Base-by-base conservation (phyloP, 805 yeast genomes). In the Teunomyces pallodes region DNA sequence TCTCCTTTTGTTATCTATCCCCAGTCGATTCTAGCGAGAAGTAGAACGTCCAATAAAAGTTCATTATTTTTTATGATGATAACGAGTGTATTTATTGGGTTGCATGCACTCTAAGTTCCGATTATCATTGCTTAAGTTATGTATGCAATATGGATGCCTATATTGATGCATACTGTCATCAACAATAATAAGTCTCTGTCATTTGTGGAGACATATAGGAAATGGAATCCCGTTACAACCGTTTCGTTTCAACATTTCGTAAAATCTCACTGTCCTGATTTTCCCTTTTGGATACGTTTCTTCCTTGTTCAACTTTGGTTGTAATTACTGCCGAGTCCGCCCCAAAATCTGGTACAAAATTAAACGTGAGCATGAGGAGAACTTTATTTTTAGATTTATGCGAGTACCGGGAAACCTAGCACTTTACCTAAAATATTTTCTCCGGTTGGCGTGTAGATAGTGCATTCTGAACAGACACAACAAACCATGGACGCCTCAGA, bases 251-350 rank as follows among this genome's bases (percentile, higher is more conserved):
- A 32, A 32, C 35, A 32, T 32, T 32, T 10, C 16, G 35, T 32
- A 17, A 17, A 14, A 36, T 36, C 27, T 16, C 26, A 36, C 28
- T 36, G 20, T 36, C 39, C 16, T 36, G 9, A n/a, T 24, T 13
- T 10, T 16, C n/a, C 39, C n/a, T 5, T 10, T 9, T 36, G 28
- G 26, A 17, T 36, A 17, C 8, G 39, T 9, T 10, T 5, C 12
- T 14, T 24, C 39, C 10, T 16, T 14, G 14, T 14, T 12, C 14
- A 4, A 9, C 20, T 31, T 31, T 35, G 24, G 24, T 9, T 16
- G 39, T 36, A 36, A 36, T 36, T 36, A 20, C 39, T 36, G 28
- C 39, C 27, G 20, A 36, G 26, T 16, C 39, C 39, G 39, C 39
- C 39, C 39, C 39, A 36, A 32, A 32, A 36, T 36, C 26, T 17